Conservation (phyloP, 495 filamentous ascomycete genomes). For the Hypomontagnella submonticulosa region DNA sequence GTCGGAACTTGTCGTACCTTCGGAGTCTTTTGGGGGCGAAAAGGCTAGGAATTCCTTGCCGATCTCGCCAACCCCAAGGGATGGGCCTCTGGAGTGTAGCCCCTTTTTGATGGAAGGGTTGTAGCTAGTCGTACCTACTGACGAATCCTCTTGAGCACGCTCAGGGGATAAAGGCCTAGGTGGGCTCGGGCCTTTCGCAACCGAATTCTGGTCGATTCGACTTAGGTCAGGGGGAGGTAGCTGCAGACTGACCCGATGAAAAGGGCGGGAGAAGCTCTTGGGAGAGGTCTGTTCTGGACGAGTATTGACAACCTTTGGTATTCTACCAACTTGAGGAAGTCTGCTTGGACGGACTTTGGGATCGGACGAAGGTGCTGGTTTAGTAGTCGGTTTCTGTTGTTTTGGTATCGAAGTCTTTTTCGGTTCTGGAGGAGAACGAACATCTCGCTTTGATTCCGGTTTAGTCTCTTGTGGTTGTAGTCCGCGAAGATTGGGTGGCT, state of each 20-base stretch:
- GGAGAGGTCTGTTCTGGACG: slow-evolving; percentile 75
- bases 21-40: slow-evolving; percentile 75
- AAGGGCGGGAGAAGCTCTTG: slow-evolving; percentile 88
- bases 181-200: slow-evolving; percentile 61
- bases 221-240: slow-evolving; percentile 53
- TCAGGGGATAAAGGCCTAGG: slow-evolving; percentile 54
- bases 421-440: slow-evolving; percentile 8
- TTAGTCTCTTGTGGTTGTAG: slow-evolving; percentile 2
- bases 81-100: slow-evolving; percentile 27
- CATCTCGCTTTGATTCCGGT: slow-evolving; percentile 4
- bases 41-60: slow-evolving; percentile 74
- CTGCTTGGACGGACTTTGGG: slow-evolving; percentile 53
- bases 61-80: slow-evolving; percentile 29
- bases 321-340: slow-evolving; percentile 86
- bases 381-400: slow-evolving; percentile 4
- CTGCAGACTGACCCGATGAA: slow-evolving; percentile 59
- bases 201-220: slow-evolving; percentile 53
- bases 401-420: slow-evolving; percentile 2
- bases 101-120: slow-evolving; percentile 41
- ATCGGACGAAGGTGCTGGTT: slow-evolving; percentile 5
- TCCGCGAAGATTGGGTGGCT: slow-evolving; percentile 9
- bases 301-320: slow-evolving; percentile 86
- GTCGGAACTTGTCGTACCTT: slow-evolving; percentile 67
- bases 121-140: slow-evolving; percentile 27
- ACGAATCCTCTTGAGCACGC: slow-evolving; percentile 42